Evolutionary conservation across 2,329 filamentous ascomycete genomes (phyloP), one percentile per base, ranked within the genome.

Genomic region (Mycosphaerella sp.): DNA sequence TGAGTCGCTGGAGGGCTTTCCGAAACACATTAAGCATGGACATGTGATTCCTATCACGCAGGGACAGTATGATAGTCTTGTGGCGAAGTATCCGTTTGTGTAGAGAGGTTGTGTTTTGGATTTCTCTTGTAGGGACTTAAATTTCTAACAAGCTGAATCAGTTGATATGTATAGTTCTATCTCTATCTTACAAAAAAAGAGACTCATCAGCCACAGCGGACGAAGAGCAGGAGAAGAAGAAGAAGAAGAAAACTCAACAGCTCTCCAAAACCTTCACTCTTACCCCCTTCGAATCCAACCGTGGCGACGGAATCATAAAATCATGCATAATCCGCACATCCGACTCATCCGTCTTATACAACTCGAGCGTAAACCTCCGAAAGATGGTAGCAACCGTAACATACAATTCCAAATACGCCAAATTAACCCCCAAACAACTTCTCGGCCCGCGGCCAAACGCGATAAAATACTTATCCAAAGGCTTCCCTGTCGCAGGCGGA

Each of bases 21-120:
- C 56, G n/a, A 49, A 41, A 13, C 47, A 36, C 9, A 54, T 59
- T 36, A 59, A 57, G 46, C 54, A 59, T 41, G 54, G 56, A 5
- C 36, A 45, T 14, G 56, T 59, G 35, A 43, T 48, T 32, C 41
- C 49, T 1, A 50, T 59, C 10, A 57, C 40, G 13, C 56, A 55
- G 35, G 44, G 12, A 17, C 56, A 56, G 37, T 55, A 59, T 25
- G 55, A 59, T 42, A 43, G 41, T 5, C 42, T 59, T n/a, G 42
- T 39, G 10, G 43, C 39, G 5, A 54, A 49, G 28, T 55, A 57
- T 16, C 7, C 10, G 6, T 41, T 35, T 14, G 45, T 48, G 6
- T 48, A 25, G 13, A 10, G 13, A 34, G 4, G 10, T 34, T 34
- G 4, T n/a, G 2, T 34, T 1, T n/a, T n/a, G 10, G 6, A 9